Evolutionary conservation across 768 basidiomycete genomes (phyloP), one percentile per base, ranked within the genome.

Genomic region (Russula dissimulans): DNA sequence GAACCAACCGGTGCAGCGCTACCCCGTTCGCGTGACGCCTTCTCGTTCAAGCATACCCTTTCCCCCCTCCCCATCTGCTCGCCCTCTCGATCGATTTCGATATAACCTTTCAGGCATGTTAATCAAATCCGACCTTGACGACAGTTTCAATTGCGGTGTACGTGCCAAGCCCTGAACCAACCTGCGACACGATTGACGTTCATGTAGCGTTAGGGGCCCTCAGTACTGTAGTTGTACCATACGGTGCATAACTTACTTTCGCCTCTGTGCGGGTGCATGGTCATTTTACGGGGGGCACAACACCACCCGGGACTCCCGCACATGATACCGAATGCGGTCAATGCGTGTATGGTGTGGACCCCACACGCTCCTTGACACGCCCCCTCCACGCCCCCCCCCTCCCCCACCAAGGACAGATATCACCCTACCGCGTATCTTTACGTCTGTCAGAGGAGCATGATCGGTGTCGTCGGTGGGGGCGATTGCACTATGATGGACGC

Each of bases 1-100:
- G 62, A 42, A 6, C 4, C 22, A 38, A 52, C 62, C 62, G 62
- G 62, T 53, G 55, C 38, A 48, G n/a, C 9, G 9, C 34, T 32
- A 26, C 14, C 18, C 18, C 12, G 5, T 55, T 43, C 54, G 49
- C 51, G 12, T 29, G 12, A 22, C 38, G 34, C 15, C 26, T 29
- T 38, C 36, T 53, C 12, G 41, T 42, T 42, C 43, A 26, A 26
- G 18, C 14, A 8, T 38, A 22, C 10, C 15, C n/a, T 15, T 17
- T 43, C 38, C 39, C 29, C 18, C 26, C 4, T n/a, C 31, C 32
- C 22, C 22, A 26, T 2, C 22, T 26, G 22, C 22, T 26, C 22
- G 11, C 12, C 11, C 29, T 7, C 41, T 0, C 56, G 15, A 48
- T 12, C 11, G 22, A 12, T 4, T 6, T 42, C 31, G 39, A 48